Evolutionary conservation across 2,329 filamentous ascomycete species (phyloP), one percentile per base, ranked within the genome.

Genomic region (Bipolaris zeicola): DNA sequence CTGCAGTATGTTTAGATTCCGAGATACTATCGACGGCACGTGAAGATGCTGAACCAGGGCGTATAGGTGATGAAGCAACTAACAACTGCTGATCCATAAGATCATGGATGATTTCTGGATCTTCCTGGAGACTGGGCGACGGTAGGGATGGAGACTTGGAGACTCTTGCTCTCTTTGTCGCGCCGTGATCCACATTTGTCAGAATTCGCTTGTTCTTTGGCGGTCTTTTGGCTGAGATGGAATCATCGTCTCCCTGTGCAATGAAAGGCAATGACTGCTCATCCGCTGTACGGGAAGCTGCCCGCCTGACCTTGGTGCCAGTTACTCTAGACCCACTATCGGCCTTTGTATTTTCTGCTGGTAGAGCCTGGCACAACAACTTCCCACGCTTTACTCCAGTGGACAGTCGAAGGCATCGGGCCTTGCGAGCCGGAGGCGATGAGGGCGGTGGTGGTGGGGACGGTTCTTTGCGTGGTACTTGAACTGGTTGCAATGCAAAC

Each of bases 351-450:
- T 26, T 49, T 41, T 58, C 60, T 24, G 50, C 60, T n/a, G 66
- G 64, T 16, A 73, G 62, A n/a, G 74, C 65, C 50, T 80, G 77
- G 52, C 78, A 81, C 0, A 81, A 59, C 11, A 82, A 64, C 54
- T 72, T 79, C 34, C 76, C 78, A 55, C 77, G 75, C 14, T 74
- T 76, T 7, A 70, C 68, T n/a, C 71, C 75, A 5, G 67, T 65
- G 11, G 76, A 68, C 7, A 81, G 62, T 1, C 76, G 76, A 28
- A 81, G 55, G 3, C 73, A 66, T 55, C 73, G 78, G 1, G 68
- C 62, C 52, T 65, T 72, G 43, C 60, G 71, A 14, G 63, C 62
- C 11, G 59, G 64, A 26, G 59, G 58, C 5, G 67, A 65, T 11
- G 66, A 60, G 47, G 52, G 39, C 20, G 63, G 63, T 13, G 60